Evolutionary conservation across 1,284 basidiomycete species (phyloP), one percentile per base, ranked within the genome.

Genomic region (Irpex rosettiformis): DNA sequence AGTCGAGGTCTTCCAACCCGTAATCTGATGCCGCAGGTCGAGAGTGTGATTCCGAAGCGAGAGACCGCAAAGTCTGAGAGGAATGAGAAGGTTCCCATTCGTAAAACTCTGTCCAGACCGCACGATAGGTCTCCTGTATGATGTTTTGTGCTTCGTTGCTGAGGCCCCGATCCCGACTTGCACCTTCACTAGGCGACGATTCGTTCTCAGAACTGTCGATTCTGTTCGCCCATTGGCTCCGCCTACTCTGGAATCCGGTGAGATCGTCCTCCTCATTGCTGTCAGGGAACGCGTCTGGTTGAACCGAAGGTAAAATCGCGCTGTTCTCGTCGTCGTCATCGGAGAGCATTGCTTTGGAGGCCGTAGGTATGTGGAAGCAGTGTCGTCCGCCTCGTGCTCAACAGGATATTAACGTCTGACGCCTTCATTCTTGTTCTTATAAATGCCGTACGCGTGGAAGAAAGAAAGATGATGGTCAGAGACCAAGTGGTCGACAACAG

Each of bases 71-170:
- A 21, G 58, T 52, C 16, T 60, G 59, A 11, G 52, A 25, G 49
- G 60, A 65, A 8, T 62, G 53, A 3, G 21, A 58, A 0, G 66
- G 67, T 40, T 76, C 75, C 72, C 73, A 74, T 16, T 58, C 58
- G 53, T 77, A 77, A 60, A 76, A 76, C 6, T 70, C 66, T 22
- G 59, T 25, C 76, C 74, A 77, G 42, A 73, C 67, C 2, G 59
- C 58, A 24, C 66, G 60, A 62, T 73, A 74, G 54, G 65, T 57
- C 1, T 18, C 10, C 1, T 43, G 51, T 5, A 62, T 58, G 13
- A 21, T 18, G 8, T 13, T 37, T 54, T 16, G 7, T 42, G 21
- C 52, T 51, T 25, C 24, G 6, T 25, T 10, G 48, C 27, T 51
- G 6, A 25, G 48, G 11, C 10, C 11, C 21, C 27, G 48, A 10